These are phyloP conservation scores for Yamadazyma friedrichii DNA, from an alignment of 1,139 yeast genomes.

Conservation along the genomic window DNA sequence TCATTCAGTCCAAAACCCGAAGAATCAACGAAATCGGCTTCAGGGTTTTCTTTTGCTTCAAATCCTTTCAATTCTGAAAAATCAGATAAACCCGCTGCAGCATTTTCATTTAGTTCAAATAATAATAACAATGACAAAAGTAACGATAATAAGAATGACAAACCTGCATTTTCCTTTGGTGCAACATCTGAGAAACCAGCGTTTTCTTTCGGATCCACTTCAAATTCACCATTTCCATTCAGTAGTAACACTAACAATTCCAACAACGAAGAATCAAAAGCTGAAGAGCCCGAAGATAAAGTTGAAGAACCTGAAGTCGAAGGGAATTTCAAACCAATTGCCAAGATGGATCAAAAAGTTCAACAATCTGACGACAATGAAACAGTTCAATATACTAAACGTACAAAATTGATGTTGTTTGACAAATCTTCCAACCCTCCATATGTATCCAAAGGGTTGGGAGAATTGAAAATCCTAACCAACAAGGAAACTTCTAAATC, in stretches of 20 bases:
- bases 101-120: slow-evolving; percentile 19
- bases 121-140: background rate
- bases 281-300: slow-evolving; percentile 12
- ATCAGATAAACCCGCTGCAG: slow-evolving; percentile 4
- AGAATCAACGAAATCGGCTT: slow-evolving; percentile 10
- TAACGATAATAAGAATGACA: background rate
- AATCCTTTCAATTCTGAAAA: background rate
- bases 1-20: slow-evolving; percentile 15
- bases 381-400: slow-evolving; percentile 57
- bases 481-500: slow-evolving; percentile 57
- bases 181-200: slow-evolving; percentile 8
- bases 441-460: slow-evolving; percentile 70
- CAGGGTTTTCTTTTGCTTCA: slow-evolving; percentile 11
- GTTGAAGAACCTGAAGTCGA: slow-evolving; percentile 41
- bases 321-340: slow-evolving; percentile 49
- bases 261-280: slow-evolving; percentile 9
- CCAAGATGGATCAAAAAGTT: slow-evolving; percentile 42
- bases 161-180: slow-evolving; percentile 9
- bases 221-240: slow-evolving; percentile 17
- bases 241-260: slow-evolving; percentile 8
- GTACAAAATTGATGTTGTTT: slow-evolving; percentile 70
- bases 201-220: slow-evolving; percentile 10
- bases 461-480: slow-evolving; percentile 72
- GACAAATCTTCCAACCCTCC: slow-evolving; percentile 49
- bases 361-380: slow-evolving; percentile 87